Base-by-base conservation (phyloP, 306 rosid genomes). In the Trifolium fragiferum region DNA sequence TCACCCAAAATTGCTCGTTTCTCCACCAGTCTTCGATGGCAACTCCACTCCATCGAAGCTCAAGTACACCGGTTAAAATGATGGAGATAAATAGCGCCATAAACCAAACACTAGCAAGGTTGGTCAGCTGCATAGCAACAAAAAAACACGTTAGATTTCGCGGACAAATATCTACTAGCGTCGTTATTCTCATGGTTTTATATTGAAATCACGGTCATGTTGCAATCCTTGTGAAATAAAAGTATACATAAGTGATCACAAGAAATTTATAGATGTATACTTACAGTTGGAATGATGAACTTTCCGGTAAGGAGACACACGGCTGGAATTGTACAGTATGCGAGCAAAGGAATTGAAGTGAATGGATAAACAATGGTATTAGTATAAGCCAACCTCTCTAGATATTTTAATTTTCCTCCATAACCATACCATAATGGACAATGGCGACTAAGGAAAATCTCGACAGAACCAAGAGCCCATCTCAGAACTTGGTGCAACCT, bases 401-500 rank as follows among this genome's bases (percentile, higher is more conserved):
- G 66, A 73, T 76, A 84, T 78, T 84, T 84, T 8, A 84, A 65
- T 30, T 84, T 78, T 68, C 88, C 88, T 33, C 83, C 85, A 15
- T 81, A 81, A 66, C 82, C 88, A 84, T 84, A 84, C 88, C 88
- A 84, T 53, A 84, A 74, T 4, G 88, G 88, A 59, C 88, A 84
- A 72, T 81, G 88, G 43, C 85, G 83, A 75, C 88, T 81, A 10
- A 84, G 83, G 75, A 68, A 84, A 49, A 84, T 84, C 72, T 84
- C 88, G 44, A 81, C 75, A 66, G 88, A 84, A 75, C 88, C 88
- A 53, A 84, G 85, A 69, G 88, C 88, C 85, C 85, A 81, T 21
- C 88, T 41, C 59, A 84, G 74, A 78, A 84, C 88, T 81, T 84
- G 88, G 53, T 81, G 88, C 63, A 84, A 70, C 70, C 88, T 65